Evolutionary conservation across 495 filamentous ascomycete species (phyloP), one percentile per base, ranked within the genome.

Genomic region (Chaetomium fimeti): DNA sequence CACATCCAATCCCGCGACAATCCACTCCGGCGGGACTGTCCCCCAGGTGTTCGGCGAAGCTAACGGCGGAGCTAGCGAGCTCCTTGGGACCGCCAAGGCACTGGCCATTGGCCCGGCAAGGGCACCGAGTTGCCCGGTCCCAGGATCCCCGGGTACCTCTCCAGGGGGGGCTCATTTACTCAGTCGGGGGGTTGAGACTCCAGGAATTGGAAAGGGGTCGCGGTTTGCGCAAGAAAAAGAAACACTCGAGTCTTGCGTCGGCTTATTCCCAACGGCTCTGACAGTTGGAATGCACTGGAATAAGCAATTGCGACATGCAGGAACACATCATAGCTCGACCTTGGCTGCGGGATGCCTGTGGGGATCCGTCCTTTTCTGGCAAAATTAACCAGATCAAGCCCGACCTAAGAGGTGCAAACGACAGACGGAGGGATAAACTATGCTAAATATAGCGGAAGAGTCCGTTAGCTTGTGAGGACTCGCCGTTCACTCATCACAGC

Each of bases 41-140:
- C 27, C 58, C 43, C 40, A 29, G 57, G 25, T 5, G 27, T 20
- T 54, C 51, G 51, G 51, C 51, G 48, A 38, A n/a, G 53, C 53
- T 56, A 29, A 32, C 32, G 29, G 25, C 16, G 43, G n/a, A 51
- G 45, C 58, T 60, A 60, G 40, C 29, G 45, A 51, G 15, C 27
- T 24, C 27, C 24, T 51, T 60, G 58, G 58, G 45, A 24, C 58
- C 45, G 58, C 58, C 58, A 60, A 60, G 45, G 16, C 7, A 13
- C 29, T 45, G 2, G 57, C 18, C 57, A 60, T 60, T 60, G 58
- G 58, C 2, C 58, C 58, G 45, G 58, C 58, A 38, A 7, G 8
- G 1, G 5, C 45, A 51, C 28, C 47, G 43, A 51, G 9, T 28
- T 38, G 43, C 43, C 58, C 58, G 43, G 58, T 49, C 27, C 45